A percentile compares a stretch with the other conserved stretches of the same genome.
These are phyloP conservation scores for Capsicum chinense DNA, from an alignment of 257 asterid species.

Conservation along the genomic window DNA sequence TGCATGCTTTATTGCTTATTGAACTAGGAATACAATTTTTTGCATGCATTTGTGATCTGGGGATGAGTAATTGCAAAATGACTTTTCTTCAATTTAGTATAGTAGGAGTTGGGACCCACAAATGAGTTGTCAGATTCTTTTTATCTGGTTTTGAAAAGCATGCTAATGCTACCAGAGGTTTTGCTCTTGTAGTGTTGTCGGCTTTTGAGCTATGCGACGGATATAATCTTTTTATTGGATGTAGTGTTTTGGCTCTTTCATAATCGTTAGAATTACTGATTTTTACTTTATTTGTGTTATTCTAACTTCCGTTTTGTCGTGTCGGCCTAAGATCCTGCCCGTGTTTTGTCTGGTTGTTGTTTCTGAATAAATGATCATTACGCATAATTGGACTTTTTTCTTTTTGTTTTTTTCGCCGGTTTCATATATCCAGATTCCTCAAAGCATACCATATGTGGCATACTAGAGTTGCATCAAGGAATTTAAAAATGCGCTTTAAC, in stretches of 20 bases:
- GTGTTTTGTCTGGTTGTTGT: slow-evolving; percentile 21
- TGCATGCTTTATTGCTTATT: not conserved
- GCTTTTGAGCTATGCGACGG: not conserved
- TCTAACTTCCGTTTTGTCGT: slow-evolving; percentile 13
- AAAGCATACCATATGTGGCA: not conserved
- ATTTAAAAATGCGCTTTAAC: not conserved
- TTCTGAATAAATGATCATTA: slow-evolving; percentile 10
- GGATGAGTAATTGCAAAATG: slow-evolving; percentile 8
- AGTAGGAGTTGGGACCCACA: slow-evolving; percentile 9
- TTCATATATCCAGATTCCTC: not conserved
- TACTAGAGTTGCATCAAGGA: not conserved
- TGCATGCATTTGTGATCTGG: slow-evolving; percentile 21
- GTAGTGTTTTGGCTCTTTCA: slow-evolving; percentile 3
- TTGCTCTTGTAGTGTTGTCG: not conserved
- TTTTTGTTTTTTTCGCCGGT: not conserved
- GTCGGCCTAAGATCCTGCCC: not conserved
- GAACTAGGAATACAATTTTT: not conserved
- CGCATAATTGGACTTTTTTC: not conserved
- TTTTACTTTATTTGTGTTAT: slow-evolving; percentile 12
- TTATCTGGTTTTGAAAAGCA: not conserved
- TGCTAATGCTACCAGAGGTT: not conserved
- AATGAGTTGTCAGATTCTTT: not conserved
- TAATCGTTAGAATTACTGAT: not conserved
- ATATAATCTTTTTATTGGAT: not conserved
- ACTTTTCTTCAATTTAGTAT: slow-evolving; percentile 12